Conservation (phyloP, 1,284 basidiomycete genomes). For the Cutaneotrichosporon mucoides region DNA sequence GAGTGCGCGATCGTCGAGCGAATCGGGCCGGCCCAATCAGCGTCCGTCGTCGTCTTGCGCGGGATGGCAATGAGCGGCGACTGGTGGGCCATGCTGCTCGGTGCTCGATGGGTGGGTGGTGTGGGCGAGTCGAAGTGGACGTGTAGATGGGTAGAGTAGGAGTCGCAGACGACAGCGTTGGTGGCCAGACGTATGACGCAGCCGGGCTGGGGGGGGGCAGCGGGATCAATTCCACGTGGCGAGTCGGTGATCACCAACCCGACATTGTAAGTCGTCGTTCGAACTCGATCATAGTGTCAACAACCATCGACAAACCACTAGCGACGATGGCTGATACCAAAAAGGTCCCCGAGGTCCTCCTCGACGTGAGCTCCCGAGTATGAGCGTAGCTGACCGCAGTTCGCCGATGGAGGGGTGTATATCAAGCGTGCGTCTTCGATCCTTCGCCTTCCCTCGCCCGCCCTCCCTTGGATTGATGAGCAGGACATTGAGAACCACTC, state of each 20-base stretch:
- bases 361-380: slow-evolving; percentile 28
- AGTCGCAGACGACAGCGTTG: too few relatives aligned
- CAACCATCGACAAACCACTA: slow-evolving; percentile 6
- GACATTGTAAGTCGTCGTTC: too few relatives aligned
- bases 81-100: slow-evolving; percentile 46
- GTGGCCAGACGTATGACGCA: too few relatives aligned
- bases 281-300: too few relatives aligned
- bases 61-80: slow-evolving; percentile 54
- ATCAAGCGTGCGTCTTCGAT: slow-evolving; percentile 37
- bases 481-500: too few relatives aligned
- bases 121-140: too few relatives aligned
- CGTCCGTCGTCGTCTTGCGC: slow-evolving; percentile 55
- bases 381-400: slow-evolving; percentile 26
- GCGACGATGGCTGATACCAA: slow-evolving; percentile 24
- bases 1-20: slow-evolving; percentile 80
- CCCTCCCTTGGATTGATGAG: too few relatives aligned
- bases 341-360: slow-evolving; percentile 32
- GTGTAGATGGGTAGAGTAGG: too few relatives aligned
- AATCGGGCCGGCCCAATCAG: slow-evolving; percentile 89
- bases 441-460: too few relatives aligned
- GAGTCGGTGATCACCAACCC: too few relatives aligned
- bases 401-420: slow-evolving; percentile 43
- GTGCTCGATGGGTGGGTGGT: too few relatives aligned
- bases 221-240: background rate
- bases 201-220: background rate